A percentile compares a stretch with the other conserved stretches of the same genome.
Conservation (phyloP, 2,329 filamentous ascomycete species). For the Chaetothyriales sp. region DNA sequence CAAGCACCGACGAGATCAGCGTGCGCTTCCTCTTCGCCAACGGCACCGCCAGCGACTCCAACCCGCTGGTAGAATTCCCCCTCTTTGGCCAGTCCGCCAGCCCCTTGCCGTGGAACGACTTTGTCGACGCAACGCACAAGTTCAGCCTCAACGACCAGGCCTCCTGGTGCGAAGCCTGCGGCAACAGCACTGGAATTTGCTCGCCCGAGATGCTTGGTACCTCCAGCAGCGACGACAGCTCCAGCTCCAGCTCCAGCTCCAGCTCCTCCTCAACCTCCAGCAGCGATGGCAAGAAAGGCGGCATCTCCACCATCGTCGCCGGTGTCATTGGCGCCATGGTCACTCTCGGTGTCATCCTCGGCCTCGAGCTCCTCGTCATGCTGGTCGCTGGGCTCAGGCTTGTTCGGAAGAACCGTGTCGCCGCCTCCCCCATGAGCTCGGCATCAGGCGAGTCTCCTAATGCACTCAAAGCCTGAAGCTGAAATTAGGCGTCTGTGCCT, state of each 20-base stretch:
- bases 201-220: constrained; percentile 27
- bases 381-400: constrained; percentile 42
- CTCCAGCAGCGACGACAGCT: constrained; percentile 15
- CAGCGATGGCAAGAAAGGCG: constrained; percentile 26
- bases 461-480: neutral
- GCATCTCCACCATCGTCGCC: constrained; percentile 55
- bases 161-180: constrained; percentile 62
- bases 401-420: constrained; percentile 34
- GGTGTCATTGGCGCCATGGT: constrained; percentile 66
- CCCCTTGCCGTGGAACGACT: constrained; percentile 52
- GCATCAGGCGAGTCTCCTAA: neutral
- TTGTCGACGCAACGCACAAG: constrained; percentile 46
- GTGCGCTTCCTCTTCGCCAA: constrained; percentile 51
- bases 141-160: constrained; percentile 51
- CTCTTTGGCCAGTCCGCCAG: constrained; percentile 43
- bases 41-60: constrained; percentile 36
- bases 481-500: neutral
- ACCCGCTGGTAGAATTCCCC: constrained; percentile 38
- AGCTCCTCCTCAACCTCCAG: constrained; percentile 13
- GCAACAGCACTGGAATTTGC: constrained; percentile 55
- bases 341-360: constrained; percentile 47
- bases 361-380: constrained; percentile 39
- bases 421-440: neutral
- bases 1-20: constrained; percentile 33
- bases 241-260: constrained; percentile 17